Conservation (phyloP, 352 stramenopile species). For the Globisporangium okanoganense region DNA sequence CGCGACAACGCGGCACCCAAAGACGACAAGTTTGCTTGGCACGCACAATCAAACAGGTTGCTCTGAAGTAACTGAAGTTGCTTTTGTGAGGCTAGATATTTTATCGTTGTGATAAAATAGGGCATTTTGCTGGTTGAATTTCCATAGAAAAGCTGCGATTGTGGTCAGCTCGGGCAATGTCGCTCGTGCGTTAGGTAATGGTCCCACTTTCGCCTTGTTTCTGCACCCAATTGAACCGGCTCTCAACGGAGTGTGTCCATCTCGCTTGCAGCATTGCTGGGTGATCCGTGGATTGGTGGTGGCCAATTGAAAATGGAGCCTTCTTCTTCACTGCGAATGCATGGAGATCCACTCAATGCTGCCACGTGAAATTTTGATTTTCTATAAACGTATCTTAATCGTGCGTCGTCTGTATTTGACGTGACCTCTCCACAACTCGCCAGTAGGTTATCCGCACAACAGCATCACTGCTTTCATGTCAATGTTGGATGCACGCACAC, state of each 20-base stretch:
- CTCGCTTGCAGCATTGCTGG: neutral
- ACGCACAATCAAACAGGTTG: neutral
- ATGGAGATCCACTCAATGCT: too few relatives aligned
- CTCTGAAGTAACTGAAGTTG: too few relatives aligned
- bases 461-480: too few relatives aligned
- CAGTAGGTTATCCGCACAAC: too few relatives aligned
- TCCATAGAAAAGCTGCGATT: neutral
- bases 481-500: too few relatives aligned
- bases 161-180: neutral
- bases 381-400: too few relatives aligned
- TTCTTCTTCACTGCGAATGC: neutral
- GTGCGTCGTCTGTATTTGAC: too few relatives aligned
- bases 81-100: neutral
- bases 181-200: neutral
- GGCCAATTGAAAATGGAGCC: neutral
- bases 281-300: neutral
- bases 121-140: too few relatives aligned
- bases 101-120: neutral
- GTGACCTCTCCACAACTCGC: too few relatives aligned
- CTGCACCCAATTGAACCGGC: conserved; percentile 1
- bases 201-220: neutral
- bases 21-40: neutral
- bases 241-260: conserved; percentile 9
- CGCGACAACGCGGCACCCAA: neutral
- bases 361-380: too few relatives aligned